Base-by-base conservation (phyloP, 1,284 basidiomycete species). In the Cryptococcus floricola region DNA sequence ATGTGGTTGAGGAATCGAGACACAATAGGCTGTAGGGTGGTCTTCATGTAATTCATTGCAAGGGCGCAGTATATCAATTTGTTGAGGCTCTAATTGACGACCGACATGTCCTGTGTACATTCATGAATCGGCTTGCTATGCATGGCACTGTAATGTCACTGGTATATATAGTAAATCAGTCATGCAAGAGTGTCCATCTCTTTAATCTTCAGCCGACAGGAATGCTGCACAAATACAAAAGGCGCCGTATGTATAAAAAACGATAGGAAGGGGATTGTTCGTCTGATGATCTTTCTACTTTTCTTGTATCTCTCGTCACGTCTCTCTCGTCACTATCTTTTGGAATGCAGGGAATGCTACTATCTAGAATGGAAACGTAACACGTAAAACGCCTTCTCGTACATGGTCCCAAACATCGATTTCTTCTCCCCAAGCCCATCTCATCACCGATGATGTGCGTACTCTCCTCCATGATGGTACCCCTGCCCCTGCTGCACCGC, bases 161-260 rank as follows among this genome's bases (percentile, higher is more conserved):
- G 23, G 23, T 23, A 23, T 23, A 23, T 23, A 23, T 23, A 23
- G 23, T 47, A 10, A 27, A 5, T 10, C 23, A n/a, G 28, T 14
- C 25, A 48, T 18, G 46, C 46, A 48, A 48, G 46, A 48, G 16
- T 48, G 46, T 48, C 46, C 46, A 48, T 48, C 46, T 48, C 27
- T 48, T 10, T 12, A 8, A 34, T 34, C 41, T 42, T n/a, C 10
- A 18, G 3, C n/a, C 28, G 9, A 48, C 46, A 25, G 31, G 13
- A 7, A 28, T 27, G 31, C 46, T 48, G 46, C 46, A 48, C 46
- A 48, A 27, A 48, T 48, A 48, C 46, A 48, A 48, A 19, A 48
- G 13, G 18, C 12, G 42, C 18, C 42, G 3, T 25, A 18, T 44
- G 7, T 19, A 44, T 44, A 8, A 18, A 44, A 44, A 14, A 44